Evolutionary conservation across 2,329 filamentous ascomycete genomes (phyloP).

Genomic region (Geosmithia flava): DNA sequence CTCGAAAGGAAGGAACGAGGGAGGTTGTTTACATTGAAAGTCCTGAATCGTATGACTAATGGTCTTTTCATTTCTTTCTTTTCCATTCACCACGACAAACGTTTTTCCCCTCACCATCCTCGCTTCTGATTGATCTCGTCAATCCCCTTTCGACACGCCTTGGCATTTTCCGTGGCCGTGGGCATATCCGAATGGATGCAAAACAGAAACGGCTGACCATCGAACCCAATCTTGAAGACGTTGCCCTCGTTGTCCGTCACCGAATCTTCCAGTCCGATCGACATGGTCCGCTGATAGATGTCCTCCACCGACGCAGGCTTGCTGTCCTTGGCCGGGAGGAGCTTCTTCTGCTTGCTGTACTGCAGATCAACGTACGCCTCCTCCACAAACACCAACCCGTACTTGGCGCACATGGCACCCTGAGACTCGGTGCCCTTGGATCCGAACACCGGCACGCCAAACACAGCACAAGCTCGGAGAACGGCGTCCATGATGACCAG

Average conservation of each 20-base stretch:
- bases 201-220: slow-evolving; percentile 1
- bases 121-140: neutral
- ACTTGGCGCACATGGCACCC: neutral
- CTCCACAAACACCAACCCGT: slow-evolving; percentile 1
- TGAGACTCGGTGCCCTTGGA: neutral
- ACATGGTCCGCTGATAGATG: neutral
- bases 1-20: too few species aligned
- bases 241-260: neutral
- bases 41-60: too few species aligned
- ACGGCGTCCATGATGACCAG: slow-evolving; percentile 1
- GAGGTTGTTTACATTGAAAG: too few species aligned
- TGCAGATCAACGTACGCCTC: slow-evolving; percentile 3
- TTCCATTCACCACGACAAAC: too few species aligned
- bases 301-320: neutral
- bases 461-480: neutral
- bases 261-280: neutral
- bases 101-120: neutral
- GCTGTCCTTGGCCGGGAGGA: neutral
- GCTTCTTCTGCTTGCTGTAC: slow-evolving; percentile 1
- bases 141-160: slow-evolving; percentile 1
- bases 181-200: slow-evolving; percentile 3
- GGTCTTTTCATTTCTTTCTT: too few species aligned
- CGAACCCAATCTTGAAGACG: slow-evolving; percentile 1
- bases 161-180: slow-evolving; percentile 2
- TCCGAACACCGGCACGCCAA: slow-evolving; percentile 1